Conservation (phyloP, 257 asterid genomes). For the Solanum etuberosum region DNA sequence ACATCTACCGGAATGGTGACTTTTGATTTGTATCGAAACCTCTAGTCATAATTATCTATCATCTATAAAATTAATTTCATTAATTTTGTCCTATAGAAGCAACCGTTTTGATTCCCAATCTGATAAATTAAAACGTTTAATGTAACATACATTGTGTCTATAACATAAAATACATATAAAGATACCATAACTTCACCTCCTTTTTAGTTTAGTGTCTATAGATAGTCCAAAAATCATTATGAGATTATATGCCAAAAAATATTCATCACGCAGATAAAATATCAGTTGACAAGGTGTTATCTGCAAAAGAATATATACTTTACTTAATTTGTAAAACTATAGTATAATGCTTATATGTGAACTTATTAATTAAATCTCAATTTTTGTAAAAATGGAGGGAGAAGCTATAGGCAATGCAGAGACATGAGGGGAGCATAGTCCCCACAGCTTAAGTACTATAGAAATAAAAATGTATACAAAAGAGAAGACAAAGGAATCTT, state of each 20-base stretch:
- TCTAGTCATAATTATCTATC: not conserved
- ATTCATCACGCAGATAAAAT: not conserved
- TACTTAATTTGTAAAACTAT: too few species aligned
- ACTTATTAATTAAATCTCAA: not conserved
- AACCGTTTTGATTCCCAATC: not conserved
- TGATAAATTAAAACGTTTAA: not conserved
- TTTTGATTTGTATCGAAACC: not conserved
- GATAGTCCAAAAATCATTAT: not conserved
- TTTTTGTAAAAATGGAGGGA: not conserved
- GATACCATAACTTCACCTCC: not conserved
- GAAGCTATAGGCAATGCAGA: not conserved
- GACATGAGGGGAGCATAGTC: not conserved
- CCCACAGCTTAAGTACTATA: not conserved
- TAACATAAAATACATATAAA: not conserved
- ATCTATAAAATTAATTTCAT: not conserved
- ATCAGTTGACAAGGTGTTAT: not conserved
- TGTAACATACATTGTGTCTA: not conserved
- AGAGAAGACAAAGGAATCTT: conserved; percentile 24
- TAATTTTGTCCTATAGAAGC: not conserved
- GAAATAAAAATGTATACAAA: conserved; percentile 6
- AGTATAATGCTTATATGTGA: not conserved
- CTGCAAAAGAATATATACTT: not conserved
- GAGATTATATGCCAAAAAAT: not conserved
- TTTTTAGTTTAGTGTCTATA: not conserved
- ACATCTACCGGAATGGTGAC: not conserved